Conservation (phyloP, 2,329 filamentous ascomycete genomes). For the Sporothrix curviconia region DNA sequence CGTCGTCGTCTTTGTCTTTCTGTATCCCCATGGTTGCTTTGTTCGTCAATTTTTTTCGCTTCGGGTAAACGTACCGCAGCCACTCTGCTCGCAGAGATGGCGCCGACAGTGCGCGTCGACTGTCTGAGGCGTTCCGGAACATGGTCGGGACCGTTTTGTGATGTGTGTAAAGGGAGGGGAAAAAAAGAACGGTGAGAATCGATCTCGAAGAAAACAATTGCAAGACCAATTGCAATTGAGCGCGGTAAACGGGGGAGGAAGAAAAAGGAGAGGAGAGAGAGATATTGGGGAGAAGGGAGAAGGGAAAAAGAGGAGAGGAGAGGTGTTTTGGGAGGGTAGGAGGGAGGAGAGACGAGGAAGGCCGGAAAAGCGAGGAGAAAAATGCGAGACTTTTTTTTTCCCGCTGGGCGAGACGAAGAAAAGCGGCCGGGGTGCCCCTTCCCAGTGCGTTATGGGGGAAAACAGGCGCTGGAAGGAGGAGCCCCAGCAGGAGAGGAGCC, state of each 20-base stretch:
- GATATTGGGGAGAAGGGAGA: constrained; percentile 7
- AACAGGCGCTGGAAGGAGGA: neutral
- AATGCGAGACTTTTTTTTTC: constrained; percentile 20
- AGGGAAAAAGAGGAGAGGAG: neutral
- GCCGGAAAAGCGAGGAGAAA: constrained; percentile 19
- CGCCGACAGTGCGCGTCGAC: constrained; percentile 90
- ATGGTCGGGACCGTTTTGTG: constrained; percentile 48
- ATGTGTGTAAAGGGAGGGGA: constrained; percentile 22
- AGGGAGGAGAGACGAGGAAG: constrained; percentile 14
- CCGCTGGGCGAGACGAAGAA: constrained; percentile 11
- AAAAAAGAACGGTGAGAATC: constrained; percentile 44
- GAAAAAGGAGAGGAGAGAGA: neutral
- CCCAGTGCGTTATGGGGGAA: neutral
- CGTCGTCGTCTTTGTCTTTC: neutral
- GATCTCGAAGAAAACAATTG: constrained; percentile 30
- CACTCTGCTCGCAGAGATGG: constrained; percentile 89
- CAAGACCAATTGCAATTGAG: constrained; percentile 54
- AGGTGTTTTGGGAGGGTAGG: constrained; percentile 12
- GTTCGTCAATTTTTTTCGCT: neutral
- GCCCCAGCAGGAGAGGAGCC: neutral
- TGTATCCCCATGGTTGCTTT: neutral
- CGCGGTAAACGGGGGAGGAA: constrained; percentile 8
- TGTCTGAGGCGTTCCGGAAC: constrained; percentile 98
- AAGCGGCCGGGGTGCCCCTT: constrained; percentile 12
- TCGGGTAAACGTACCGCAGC: constrained; percentile 71